Evolutionary conservation across 345 rosid species (phyloP), one percentile per base, ranked within the genome.

Genomic region (Ailanthus altissimus): DNA sequence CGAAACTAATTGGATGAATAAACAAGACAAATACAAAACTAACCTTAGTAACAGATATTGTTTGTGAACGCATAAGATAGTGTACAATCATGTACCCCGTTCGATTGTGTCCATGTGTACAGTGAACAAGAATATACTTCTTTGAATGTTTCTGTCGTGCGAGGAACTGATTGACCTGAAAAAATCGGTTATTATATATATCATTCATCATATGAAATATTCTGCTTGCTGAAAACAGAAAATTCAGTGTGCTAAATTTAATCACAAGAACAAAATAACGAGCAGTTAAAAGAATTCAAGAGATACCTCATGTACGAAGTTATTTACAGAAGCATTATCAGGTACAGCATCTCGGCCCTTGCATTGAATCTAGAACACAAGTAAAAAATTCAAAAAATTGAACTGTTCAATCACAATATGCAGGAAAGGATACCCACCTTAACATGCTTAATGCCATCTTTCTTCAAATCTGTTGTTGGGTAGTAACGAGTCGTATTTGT

Each of bases 81-180:
- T 97, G 98, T 38, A 92, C 88, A 57, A 94, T 90, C 99, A 97
- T 97, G 81, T 86, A 97, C 74, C 99, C 98, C 16, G 99, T 97
- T 45, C 99, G 97, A 70, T 97, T 94, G 82, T 92, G 97, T 46
- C 99, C 99, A 83, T 97, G 99, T 3, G 99, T 97, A 82, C 99
- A 97, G 81, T 97, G 99, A 77, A 97, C 99, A 46, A 97, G 93
- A 67, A 97, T 84, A 81, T 81, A 86, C 85, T 90, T 91, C 87
- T 92, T 97, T n/a, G 92, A 51, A 70, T 79, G 90, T 82, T 91
- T 96, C 82, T 91, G 97, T 75, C 88, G 91, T 70, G 54, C 50
- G 43, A 92, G 75, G 75, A 96, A 96, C 74, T 91, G 97, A 70
- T 81, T 81, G 69, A 90, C 99, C 99, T 96, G 87, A 28, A 81